phyloP scores from a whole-genome alignment of 768 basidiomycete genomes.

The Calvatia gigantea region DNA sequence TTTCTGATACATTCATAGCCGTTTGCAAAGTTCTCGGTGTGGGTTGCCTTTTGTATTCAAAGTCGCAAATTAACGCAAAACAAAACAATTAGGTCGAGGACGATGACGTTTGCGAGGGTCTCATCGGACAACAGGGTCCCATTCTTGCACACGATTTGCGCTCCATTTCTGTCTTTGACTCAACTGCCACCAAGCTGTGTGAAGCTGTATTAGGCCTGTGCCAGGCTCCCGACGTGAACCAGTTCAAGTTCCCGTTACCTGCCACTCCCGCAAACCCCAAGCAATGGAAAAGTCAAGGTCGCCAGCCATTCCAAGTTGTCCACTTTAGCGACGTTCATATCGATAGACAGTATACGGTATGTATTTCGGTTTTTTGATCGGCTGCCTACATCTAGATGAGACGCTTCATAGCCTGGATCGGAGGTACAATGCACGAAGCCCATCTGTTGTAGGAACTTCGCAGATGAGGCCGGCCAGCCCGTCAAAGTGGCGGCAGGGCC shows the following conservation, averaged over 20 bases:
- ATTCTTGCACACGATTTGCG: slow-evolving; percentile 57
- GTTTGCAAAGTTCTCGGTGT: slow-evolving; percentile 44
- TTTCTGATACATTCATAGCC: slow-evolving; percentile 37
- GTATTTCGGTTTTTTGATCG: slow-evolving; percentile 9
- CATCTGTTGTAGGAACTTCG: slow-evolving; percentile 56
- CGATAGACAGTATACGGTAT: slow-evolving; percentile 50
- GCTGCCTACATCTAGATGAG: not conserved
- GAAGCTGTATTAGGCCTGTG: slow-evolving; percentile 54
- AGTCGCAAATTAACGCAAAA: not conserved
- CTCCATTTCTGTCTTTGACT: slow-evolving; percentile 39
- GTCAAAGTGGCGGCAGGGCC: slow-evolving; percentile 43
- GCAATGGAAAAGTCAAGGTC: slow-evolving; percentile 31
- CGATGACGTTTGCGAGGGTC: slow-evolving; percentile 55
- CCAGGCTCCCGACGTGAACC: slow-evolving; percentile 41
- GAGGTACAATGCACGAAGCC: slow-evolving; percentile 59
- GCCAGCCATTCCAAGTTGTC: slow-evolving; percentile 47
- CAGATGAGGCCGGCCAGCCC: slow-evolving; percentile 31
- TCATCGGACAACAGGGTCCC: slow-evolving; percentile 47
- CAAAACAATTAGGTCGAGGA: slow-evolving; percentile 40
- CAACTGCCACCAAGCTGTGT: slow-evolving; percentile 53
- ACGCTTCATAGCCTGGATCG: slow-evolving; percentile 37
- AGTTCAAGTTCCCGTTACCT: slow-evolving; percentile 42
- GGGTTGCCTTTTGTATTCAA: slow-evolving; percentile 5
- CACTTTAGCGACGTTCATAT: slow-evolving; percentile 67
- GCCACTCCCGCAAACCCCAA: slow-evolving; percentile 33